Percentiles rank a stretch among this genome's conserved stretches.
Conservation (phyloP, 2,329 filamentous ascomycete genomes). For the Lasiodiplodia theobromae region DNA sequence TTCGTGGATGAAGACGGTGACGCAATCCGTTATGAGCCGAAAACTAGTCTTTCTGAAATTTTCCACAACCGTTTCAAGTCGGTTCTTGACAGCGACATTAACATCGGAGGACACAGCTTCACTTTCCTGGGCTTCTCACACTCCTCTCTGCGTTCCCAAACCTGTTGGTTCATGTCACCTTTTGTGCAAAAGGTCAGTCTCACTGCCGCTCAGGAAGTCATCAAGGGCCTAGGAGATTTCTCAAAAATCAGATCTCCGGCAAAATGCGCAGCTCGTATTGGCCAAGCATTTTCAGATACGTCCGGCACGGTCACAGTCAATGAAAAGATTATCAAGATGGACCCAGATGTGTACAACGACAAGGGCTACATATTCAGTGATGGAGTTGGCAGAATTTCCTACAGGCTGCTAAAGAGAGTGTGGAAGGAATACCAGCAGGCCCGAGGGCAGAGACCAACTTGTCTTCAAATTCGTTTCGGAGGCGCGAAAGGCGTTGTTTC, state of each 20-base stretch:
- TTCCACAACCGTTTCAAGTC: constrained; percentile 66
- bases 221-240: constrained; percentile 59
- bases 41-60: constrained; percentile 58
- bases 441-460: constrained; percentile 61
- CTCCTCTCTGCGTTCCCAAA: constrained; percentile 75
- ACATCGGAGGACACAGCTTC: constrained; percentile 65
- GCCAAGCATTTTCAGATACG: constrained; percentile 77
- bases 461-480: constrained; percentile 76
- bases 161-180: constrained; percentile 70
- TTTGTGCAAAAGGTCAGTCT: constrained; percentile 47
- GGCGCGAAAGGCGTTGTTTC: constrained; percentile 82
- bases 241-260: constrained; percentile 60
- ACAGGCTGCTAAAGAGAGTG: constrained; percentile 64
- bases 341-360: constrained; percentile 59
- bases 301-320: constrained; percentile 65
- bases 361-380: constrained; percentile 74
- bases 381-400: constrained; percentile 78
- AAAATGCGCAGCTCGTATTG: constrained; percentile 66
- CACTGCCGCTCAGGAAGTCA: constrained; percentile 49
- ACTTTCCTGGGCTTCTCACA: constrained; percentile 80
- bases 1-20: constrained; percentile 78
- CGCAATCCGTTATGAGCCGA: constrained; percentile 64
- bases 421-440: constrained; percentile 59
- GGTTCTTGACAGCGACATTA: constrained; percentile 66
- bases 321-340: constrained; percentile 34